Conservation (phyloP, 805 yeast species). For the Metschnikowia peoriensis region DNA sequence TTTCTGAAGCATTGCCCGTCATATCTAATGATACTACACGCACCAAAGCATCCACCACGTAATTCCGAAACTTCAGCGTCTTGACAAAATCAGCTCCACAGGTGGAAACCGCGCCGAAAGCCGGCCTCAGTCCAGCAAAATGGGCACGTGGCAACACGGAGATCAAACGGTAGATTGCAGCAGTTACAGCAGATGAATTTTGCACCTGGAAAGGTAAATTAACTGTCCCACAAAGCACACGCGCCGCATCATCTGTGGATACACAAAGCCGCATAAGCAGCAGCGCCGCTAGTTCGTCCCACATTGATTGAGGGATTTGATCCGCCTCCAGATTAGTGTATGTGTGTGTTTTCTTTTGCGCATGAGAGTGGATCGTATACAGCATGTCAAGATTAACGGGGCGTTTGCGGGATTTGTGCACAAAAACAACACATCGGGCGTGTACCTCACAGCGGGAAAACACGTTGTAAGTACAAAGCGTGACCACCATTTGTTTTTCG, state of each 20-base stretch:
- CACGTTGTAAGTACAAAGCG: constrained; percentile 70
- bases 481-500: constrained; percentile 38
- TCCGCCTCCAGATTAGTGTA: constrained; percentile 18
- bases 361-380: constrained; percentile 10
- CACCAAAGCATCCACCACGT: constrained; percentile 50
- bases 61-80: constrained; percentile 44
- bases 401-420: constrained; percentile 3
- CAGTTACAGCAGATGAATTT: constrained; percentile 26
- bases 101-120: constrained; percentile 30
- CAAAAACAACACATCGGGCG: constrained; percentile 48
- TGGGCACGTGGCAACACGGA: constrained; percentile 47
- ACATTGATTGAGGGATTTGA: constrained; percentile 26
- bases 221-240: constrained; percentile 60
- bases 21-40: constrained; percentile 42
- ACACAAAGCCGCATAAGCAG: constrained; percentile 52
- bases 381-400: constrained; percentile 11
- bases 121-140: constrained; percentile 43
- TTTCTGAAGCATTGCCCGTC: constrained; percentile 26
- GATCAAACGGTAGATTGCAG: constrained; percentile 39
- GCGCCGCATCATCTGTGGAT: constrained; percentile 52
- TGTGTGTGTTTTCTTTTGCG: constrained; percentile 9
- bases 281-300: constrained; percentile 65
- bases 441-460: constrained; percentile 74
- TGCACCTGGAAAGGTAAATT: constrained; percentile 35
- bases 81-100: constrained; percentile 28